Conservation (phyloP, 345 rosid species). For the Sisymbrium irio region DNA sequence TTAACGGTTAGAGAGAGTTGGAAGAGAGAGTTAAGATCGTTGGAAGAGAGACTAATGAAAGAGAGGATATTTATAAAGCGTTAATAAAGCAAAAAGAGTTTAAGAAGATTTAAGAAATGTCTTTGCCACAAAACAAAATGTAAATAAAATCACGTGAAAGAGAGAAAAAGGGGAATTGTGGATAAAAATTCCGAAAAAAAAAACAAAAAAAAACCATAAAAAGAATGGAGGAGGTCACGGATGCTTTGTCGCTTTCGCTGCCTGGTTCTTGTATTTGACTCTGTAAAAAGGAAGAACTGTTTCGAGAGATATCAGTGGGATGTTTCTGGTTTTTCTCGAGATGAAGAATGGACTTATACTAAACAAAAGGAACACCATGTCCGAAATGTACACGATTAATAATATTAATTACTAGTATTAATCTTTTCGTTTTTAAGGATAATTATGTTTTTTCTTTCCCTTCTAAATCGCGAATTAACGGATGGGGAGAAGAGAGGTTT, state of each 20-base stretch:
- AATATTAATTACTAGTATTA: no score
- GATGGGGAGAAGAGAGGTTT: not conserved
- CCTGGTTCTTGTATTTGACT: slow-evolving; percentile 15
- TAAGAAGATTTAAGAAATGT: slow-evolving; percentile 23
- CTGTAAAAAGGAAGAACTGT: slow-evolving; percentile 22
- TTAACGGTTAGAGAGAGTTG: not conserved
- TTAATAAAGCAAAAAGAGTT: slow-evolving; percentile 21
- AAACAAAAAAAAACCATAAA: not conserved
- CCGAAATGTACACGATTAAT: not conserved
- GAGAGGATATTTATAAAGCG: slow-evolving; percentile 29
- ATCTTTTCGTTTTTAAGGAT: not conserved
- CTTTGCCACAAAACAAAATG: slow-evolving; percentile 15
- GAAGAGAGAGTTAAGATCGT: not conserved
- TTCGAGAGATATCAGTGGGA: slow-evolving; percentile 31
- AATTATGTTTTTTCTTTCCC: not conserved
- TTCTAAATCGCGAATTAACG: not conserved
- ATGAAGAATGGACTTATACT: not conserved
- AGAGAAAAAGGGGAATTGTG: not conserved
- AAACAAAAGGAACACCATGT: not conserved
- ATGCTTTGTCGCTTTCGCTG: slow-evolving; percentile 32
- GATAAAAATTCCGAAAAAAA: not conserved
- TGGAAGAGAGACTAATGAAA: slow-evolving; percentile 11
- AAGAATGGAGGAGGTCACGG: slow-evolving; percentile 31
- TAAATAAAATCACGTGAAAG: slow-evolving; percentile 25
- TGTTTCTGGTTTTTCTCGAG: slow-evolving; percentile 30